Conservation (phyloP, 2,329 filamentous ascomycete genomes). For the Penicillium sp. region DNA sequence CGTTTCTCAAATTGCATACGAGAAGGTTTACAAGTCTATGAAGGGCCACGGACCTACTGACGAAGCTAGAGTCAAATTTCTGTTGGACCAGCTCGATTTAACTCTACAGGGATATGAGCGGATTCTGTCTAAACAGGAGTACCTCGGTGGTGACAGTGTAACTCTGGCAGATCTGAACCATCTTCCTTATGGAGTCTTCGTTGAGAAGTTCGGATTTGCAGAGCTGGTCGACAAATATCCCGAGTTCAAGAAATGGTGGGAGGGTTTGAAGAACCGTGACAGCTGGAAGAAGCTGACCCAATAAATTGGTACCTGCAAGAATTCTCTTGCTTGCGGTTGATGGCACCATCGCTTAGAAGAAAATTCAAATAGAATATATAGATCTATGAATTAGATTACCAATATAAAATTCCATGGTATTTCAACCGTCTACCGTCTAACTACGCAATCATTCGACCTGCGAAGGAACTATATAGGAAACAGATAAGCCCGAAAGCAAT, state of each 20-base stretch:
- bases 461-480: too few species aligned
- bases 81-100: slow-evolving; percentile 9
- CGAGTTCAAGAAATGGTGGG: slow-evolving; percentile 13
- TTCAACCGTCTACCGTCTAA: too few species aligned
- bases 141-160: slow-evolving; percentile 19
- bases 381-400: too few species aligned
- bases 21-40: slow-evolving; percentile 17
- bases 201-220: slow-evolving; percentile 11
- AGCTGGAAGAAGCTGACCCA: background rate
- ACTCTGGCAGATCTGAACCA: slow-evolving; percentile 16
- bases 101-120: slow-evolving; percentile 18
- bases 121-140: slow-evolving; percentile 20
- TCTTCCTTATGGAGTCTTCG: slow-evolving; percentile 12
- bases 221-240: slow-evolving; percentile 16
- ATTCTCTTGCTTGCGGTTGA: too few species aligned
- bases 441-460: too few species aligned
- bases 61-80: slow-evolving; percentile 9
- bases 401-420: too few species aligned
- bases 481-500: too few species aligned
- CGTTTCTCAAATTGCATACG: slow-evolving; percentile 11
- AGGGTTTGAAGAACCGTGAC: slow-evolving; percentile 7
- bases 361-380: too few species aligned
- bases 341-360: too few species aligned
- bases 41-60: slow-evolving; percentile 12
- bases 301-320: background rate